Base-by-base conservation (phyloP, 2,329 filamentous ascomycete species). In the Aspergillus candidus region DNA sequence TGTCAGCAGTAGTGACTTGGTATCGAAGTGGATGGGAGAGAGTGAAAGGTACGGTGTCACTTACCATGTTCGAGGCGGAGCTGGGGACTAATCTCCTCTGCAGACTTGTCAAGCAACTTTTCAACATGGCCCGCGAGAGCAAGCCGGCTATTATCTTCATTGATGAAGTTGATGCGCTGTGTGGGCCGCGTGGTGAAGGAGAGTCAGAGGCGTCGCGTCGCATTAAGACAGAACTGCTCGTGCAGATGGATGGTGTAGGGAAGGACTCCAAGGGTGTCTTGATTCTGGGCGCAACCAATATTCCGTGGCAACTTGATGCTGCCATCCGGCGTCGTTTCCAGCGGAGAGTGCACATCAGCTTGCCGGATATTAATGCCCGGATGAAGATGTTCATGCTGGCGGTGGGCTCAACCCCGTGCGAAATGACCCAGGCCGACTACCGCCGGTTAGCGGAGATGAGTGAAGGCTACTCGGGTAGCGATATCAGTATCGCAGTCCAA, bases 21-120 rank as follows among this genome's bases (percentile, higher is more conserved):
- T 98, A 49, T 95, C 88, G 67, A 98, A 98, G 66, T 98, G 93
- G 93, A 98, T 98, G 93, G 93, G 93, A 73, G 93, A 98, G 71
- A 94, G 87, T 75, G 93, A 98, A 80, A 82, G 89, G 88, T 94
- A 72, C 38, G 75, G 57, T 54, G 33, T 15, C 13, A 22, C 5
- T 10, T 22, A 2, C 17, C 3, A 15, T 15, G 2, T 15, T 15
- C 4, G 15, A 15, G 15, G 15, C 15, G 10, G 22, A 27, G 4
- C 22, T 27, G 17, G 10, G 11, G 7, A 15, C 18, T 14, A 48
- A 22, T 6, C 35, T 11, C 12, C 14, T 13, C 8, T 40, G 38
- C 59, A 94, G 89, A 60, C 78, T 98, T 56, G 93, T 98, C 45
- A 97, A 97, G 64, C 86, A 94, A 52, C 79, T 98, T 10, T 98